Conservation (phyloP, 2,329 filamentous ascomycete genomes). For the Harringtonia lauricola region DNA sequence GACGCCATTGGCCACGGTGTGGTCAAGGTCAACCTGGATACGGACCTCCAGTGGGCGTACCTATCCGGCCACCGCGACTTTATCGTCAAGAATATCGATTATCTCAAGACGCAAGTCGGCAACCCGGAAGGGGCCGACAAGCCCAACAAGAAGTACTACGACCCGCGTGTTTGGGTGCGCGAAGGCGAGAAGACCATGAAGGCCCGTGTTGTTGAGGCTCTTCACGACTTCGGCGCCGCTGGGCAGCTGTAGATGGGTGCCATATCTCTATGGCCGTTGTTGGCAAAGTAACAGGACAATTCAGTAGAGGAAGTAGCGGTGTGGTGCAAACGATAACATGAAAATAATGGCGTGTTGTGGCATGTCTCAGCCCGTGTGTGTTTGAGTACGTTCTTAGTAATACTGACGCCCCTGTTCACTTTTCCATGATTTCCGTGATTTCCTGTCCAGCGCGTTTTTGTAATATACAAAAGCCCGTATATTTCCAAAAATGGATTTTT, state of each 20-base stretch:
- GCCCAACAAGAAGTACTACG: conserved; percentile 97
- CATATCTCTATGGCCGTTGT: no score
- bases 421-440: no score
- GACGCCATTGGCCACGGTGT: conserved; percentile 88
- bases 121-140: conserved; percentile 91
- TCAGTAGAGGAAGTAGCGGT: no score
- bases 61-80: conserved; percentile 88
- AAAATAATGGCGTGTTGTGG: no score
- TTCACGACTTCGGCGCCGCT: conserved; percentile 86
- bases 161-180: conserved; percentile 66
- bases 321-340: no score
- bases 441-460: no score
- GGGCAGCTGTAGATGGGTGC: conserved; percentile 59
- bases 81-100: conserved; percentile 89
- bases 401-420: no score
- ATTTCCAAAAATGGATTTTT: no score
- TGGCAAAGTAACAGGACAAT: no score
- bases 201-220: conserved; percentile 64
- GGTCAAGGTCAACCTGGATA: conserved; percentile 99
- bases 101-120: conserved; percentile 75
- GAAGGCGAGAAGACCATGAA: conserved; percentile 97
- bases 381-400: no score
- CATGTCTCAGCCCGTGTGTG: no score
- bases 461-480: no score
- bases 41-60: conserved; percentile 95